A percentile compares a stretch with the other conserved stretches of the same genome.
phyloP scores from a whole-genome alignment of 2,329 filamentous ascomycete genomes.

The Penicillium oxalicum region DNA sequence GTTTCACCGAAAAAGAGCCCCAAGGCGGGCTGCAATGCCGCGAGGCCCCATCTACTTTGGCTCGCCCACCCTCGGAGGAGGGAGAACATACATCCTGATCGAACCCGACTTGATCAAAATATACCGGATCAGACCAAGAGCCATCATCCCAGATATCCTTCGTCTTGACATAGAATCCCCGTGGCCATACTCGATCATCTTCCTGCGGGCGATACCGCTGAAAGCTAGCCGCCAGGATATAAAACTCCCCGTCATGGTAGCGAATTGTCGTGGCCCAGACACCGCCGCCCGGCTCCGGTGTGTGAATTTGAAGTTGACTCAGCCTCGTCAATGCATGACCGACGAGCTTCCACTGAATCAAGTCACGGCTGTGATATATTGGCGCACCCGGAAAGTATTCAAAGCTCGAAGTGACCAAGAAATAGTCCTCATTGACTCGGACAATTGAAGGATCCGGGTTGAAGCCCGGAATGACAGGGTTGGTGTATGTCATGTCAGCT shows the following conservation, averaged over 20 bases:
- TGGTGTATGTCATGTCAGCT: constrained; percentile 18
- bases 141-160: constrained; percentile 48
- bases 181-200: constrained; percentile 46
- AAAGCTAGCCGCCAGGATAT: constrained; percentile 44
- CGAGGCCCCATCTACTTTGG: no score
- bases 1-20: no score
- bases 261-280: constrained; percentile 48
- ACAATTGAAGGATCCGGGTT: constrained; percentile 57
- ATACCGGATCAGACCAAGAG: constrained; percentile 50
- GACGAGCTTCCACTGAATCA: constrained; percentile 38
- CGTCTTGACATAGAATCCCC: constrained; percentile 52
- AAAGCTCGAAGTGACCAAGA: constrained; percentile 57
- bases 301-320: constrained; percentile 32
- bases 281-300: constrained; percentile 30
- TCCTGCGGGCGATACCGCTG: constrained; percentile 35
- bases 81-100: constrained; percentile 46
- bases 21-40: no score
- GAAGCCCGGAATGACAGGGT: constrained; percentile 56
- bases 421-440: constrained; percentile 48
- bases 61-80: no score
- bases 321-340: constrained; percentile 30
- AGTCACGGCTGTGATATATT: constrained; percentile 52
- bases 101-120: constrained; percentile 51
- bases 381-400: constrained; percentile 58
- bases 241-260: constrained; percentile 42